Evolutionary conservation across 768 basidiomycete species (phyloP).

Genomic region (Suillus tomentosus): DNA sequence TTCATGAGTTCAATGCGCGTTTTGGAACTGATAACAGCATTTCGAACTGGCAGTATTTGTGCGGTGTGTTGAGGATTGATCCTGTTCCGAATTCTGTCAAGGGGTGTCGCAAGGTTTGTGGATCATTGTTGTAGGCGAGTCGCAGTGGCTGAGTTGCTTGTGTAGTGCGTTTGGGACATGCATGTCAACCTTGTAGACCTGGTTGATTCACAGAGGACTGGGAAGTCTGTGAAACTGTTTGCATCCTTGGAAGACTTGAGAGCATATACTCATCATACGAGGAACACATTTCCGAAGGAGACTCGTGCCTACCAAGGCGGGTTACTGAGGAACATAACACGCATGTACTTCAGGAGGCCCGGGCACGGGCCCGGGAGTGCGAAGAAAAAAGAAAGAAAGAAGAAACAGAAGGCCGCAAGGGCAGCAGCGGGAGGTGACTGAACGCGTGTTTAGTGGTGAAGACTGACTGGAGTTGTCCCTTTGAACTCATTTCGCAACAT

Average conservation of each 20-base stretch:
- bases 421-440: neutral
- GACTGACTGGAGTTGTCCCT: neutral
- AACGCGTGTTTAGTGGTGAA: neutral
- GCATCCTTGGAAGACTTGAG: constrained; percentile 22
- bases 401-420: constrained; percentile 17
- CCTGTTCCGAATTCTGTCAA: constrained; percentile 5
- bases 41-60: constrained; percentile 13
- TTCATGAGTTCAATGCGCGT: constrained; percentile 13
- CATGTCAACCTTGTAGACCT: constrained; percentile 37
- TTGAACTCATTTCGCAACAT: neutral
- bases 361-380: constrained; percentile 10
- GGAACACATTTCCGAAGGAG: constrained; percentile 28
- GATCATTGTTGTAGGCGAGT: neutral
- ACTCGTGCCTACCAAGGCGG: constrained; percentile 29
- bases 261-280: constrained; percentile 20
- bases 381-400: constrained; percentile 20
- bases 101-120: constrained; percentile 4
- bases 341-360: constrained; percentile 20
- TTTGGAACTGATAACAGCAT: constrained; percentile 14
- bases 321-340: constrained; percentile 26
- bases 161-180: constrained; percentile 18
- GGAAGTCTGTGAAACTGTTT: constrained; percentile 24
- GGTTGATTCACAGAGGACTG: constrained; percentile 22
- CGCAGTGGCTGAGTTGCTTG: neutral
- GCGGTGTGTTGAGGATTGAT: constrained; percentile 5